Conservation (phyloP, 108 stramenopile genomes). For the Pseudonitzschia multiseries region DNA sequence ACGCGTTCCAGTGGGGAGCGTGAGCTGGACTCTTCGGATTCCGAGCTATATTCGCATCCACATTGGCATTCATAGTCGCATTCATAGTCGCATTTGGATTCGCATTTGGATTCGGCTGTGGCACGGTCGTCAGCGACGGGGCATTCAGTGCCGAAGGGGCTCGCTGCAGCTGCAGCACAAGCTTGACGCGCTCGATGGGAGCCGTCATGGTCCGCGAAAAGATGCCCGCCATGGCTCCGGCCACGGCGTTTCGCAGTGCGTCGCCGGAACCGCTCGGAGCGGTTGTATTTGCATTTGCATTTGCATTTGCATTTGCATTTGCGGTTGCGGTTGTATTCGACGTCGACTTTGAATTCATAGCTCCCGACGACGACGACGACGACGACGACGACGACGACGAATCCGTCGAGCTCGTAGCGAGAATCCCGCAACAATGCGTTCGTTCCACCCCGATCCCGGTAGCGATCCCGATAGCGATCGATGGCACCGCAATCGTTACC, state of each 20-base stretch:
- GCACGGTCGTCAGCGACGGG: background rate
- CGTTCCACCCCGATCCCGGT: too few relatives aligned
- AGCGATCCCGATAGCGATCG: too few relatives aligned
- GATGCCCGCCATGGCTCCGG: conserved; percentile 81
- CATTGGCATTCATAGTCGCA: too few relatives aligned
- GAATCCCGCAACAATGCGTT: background rate
- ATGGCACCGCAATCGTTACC: too few relatives aligned
- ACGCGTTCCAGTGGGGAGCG: conserved; percentile 28
- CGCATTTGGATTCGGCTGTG: background rate
- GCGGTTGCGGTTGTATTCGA: background rate
- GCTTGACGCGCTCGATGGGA: conserved; percentile 98
- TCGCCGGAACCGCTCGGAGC: background rate
- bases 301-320: too few relatives aligned
- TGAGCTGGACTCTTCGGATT: conserved; percentile 14
- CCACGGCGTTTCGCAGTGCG: conserved; percentile 60
- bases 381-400: background rate
- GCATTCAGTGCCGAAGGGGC: conserved; percentile 4
- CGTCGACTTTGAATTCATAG: too few relatives aligned
- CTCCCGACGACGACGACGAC: too few relatives aligned
- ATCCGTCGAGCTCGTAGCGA: background rate
- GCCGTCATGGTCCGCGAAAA: conserved; percentile 89
- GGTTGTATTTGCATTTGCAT: too few relatives aligned
- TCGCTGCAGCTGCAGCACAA: conserved; percentile 89
- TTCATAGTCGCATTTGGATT: too few relatives aligned
- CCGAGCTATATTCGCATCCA: too few relatives aligned